Conservation (phyloP, 1,139 yeast species). For the Suhomyces taliae region DNA sequence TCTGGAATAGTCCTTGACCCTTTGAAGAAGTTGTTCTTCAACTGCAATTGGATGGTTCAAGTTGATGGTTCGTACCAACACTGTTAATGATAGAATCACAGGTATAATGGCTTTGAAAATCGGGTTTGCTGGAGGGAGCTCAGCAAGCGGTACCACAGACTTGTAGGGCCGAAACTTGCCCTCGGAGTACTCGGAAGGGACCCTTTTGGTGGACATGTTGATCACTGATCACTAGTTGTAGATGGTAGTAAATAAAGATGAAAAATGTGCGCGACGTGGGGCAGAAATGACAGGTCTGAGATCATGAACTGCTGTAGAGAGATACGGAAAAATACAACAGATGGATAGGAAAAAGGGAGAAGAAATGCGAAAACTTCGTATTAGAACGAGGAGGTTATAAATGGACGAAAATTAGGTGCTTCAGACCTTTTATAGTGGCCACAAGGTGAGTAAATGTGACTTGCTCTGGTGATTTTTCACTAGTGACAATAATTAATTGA, state of each 20-base stretch:
- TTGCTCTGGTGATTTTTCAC: too few species aligned
- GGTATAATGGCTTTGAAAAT: neutral
- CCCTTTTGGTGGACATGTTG: neutral
- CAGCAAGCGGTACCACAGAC: slow-evolving; percentile 1
- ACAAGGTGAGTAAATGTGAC: too few species aligned
- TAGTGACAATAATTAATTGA: too few species aligned
- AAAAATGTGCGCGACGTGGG: too few species aligned
- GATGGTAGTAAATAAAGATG: neutral
- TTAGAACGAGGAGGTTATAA: too few species aligned
- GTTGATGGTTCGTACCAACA: slow-evolving; percentile 1
- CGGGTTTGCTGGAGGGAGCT: neutral
- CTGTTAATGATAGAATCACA: neutral
- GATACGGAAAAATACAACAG: too few species aligned
- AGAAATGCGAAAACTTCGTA: too few species aligned
- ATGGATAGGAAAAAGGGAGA: too few species aligned
- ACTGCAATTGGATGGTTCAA: neutral
- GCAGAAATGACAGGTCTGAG: too few species aligned
- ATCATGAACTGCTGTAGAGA: too few species aligned
- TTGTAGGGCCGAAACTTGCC: slow-evolving; percentile 4
- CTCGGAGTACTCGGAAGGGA: neutral
- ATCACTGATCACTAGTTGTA: neutral
- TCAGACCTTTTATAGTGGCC: too few species aligned
- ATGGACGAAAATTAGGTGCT: too few species aligned
- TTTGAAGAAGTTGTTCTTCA: neutral
- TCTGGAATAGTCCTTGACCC: slow-evolving; percentile 45